Evolutionary conservation across 148 eudicot genomes (phyloP).

Genomic region (Pouteria glomerata): DNA sequence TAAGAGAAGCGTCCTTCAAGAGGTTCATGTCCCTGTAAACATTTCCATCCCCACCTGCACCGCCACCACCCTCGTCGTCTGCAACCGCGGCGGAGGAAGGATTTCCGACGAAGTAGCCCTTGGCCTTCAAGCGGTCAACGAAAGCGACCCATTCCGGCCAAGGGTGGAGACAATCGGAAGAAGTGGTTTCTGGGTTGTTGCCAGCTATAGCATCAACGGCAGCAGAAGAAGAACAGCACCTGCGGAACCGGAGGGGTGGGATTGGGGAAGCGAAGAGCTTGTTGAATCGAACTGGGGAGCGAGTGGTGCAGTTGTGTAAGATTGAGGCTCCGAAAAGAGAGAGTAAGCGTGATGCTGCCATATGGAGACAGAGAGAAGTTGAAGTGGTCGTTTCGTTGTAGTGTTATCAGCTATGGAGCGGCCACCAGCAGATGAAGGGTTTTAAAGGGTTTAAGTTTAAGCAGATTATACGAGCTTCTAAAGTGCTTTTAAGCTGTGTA

Average conservation of each 20-base stretch:
- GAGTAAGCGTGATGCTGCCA: constrained; percentile 14
- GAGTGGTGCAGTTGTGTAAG: not conserved
- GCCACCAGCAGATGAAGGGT: too few relatives aligned
- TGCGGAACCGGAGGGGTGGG: constrained; percentile 5
- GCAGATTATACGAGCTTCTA: too few relatives aligned
- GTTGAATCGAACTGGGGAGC: not conserved
- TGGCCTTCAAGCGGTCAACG: constrained; percentile 54
- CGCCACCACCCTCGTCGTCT: not conserved
- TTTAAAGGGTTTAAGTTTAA: too few relatives aligned
- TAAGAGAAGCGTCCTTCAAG: constrained; percentile 70
- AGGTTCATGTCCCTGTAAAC: constrained; percentile 42
- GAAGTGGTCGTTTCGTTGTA: too few relatives aligned
- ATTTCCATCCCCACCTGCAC: not conserved
- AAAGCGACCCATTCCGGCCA: constrained; percentile 96
- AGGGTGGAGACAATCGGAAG: constrained; percentile 32
- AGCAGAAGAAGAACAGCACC: constrained; percentile 11
- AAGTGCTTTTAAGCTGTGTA: too few relatives aligned
- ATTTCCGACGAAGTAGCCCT: constrained; percentile 49
- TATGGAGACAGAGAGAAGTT: too few relatives aligned
- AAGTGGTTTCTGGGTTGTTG: constrained; percentile 2
- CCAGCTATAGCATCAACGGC: constrained; percentile 15
- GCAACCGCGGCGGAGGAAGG: not conserved
- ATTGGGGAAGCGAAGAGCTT: not conserved
- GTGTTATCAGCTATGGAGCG: too few relatives aligned
- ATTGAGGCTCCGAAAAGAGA: constrained; percentile 12